A percentile compares a stretch with the other conserved stretches of the same genome.
phyloP scores from a whole-genome alignment of 352 stramenopile genomes.

The Pseudoperonospora humuli region DNA sequence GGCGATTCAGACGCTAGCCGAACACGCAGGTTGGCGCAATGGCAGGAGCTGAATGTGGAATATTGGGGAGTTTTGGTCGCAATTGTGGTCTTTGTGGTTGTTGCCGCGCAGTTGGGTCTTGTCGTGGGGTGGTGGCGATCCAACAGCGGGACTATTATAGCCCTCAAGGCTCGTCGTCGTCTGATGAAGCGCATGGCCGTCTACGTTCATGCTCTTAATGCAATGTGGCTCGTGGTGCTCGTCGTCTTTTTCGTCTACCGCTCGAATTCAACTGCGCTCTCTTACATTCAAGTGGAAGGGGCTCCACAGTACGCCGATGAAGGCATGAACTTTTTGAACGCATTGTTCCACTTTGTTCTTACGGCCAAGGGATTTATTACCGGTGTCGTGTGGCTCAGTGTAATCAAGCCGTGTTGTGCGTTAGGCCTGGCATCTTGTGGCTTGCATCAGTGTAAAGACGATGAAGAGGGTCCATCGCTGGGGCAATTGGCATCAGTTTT shows the following conservation, averaged over 20 bases:
- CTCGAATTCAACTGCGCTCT: conserved; percentile 31
- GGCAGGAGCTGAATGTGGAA: conserved; percentile 47
- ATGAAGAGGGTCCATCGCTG: conserved; percentile 14
- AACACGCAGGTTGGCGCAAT: conserved; percentile 32
- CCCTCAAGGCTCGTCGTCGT: conserved; percentile 50
- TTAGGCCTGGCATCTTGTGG: conserved; percentile 26
- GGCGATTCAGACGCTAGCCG: not conserved
- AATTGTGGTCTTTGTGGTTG: conserved; percentile 50
- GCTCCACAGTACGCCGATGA: not conserved
- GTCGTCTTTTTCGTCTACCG: conserved; percentile 60
- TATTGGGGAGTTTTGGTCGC: conserved; percentile 55
- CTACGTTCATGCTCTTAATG: conserved; percentile 64
- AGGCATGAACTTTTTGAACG: conserved; percentile 33
- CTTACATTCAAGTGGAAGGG: conserved; percentile 24
- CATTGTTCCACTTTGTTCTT: conserved; percentile 52
- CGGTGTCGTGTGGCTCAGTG: conserved; percentile 51
- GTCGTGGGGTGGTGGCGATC: conserved; percentile 65
- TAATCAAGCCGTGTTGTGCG: conserved; percentile 58
- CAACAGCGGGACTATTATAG: conserved; percentile 70
- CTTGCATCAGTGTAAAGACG: conserved; percentile 18
- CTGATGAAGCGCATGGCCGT: conserved; percentile 73
- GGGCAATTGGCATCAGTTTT: conserved; percentile 12
- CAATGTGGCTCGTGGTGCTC: conserved; percentile 52
- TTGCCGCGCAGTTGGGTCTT: conserved; percentile 51
- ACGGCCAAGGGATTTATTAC: conserved; percentile 58